Percentiles rank a stretch among this genome's conserved stretches.
Evolutionary conservation across 805 yeast species (phyloP).

Genomic region (Metschnikowia bowlesiae): DNA sequence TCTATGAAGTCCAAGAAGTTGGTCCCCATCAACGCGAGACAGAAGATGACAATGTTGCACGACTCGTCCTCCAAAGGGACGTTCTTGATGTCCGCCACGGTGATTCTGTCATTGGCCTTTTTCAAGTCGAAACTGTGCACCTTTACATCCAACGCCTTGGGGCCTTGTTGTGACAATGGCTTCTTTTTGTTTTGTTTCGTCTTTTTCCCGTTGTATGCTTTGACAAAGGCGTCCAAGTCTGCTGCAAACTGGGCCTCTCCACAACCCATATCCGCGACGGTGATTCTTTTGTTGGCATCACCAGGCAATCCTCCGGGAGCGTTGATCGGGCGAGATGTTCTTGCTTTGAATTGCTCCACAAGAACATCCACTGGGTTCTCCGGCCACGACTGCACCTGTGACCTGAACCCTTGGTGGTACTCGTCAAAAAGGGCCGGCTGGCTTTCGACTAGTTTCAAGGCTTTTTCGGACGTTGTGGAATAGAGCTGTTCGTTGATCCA

Average conservation of each 20-base stretch:
- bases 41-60: constrained; percentile 85
- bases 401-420: constrained; percentile 91
- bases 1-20: constrained; percentile 86
- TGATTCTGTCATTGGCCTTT: constrained; percentile 80
- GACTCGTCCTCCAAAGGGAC: constrained; percentile 81
- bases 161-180: constrained; percentile 26
- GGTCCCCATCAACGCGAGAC: constrained; percentile 96
- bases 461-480: constrained; percentile 75
- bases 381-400: constrained; percentile 97
- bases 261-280: constrained; percentile 98
- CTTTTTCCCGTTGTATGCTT: constrained; percentile 21
- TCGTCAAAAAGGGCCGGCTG: constrained; percentile 91
- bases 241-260: constrained; percentile 90
- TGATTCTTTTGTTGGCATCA: constrained; percentile 54
- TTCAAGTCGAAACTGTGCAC: constrained; percentile 91
- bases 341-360: constrained; percentile 60
- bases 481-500: constrained; percentile 98
- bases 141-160: constrained; percentile 43
- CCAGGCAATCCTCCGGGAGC: constrained; percentile 98
- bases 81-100: constrained; percentile 93
- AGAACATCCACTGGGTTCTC: constrained; percentile 96
- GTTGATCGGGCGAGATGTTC: constrained; percentile 65
- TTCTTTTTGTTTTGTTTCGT: constrained; percentile 21
- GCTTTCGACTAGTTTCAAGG: constrained; percentile 63
- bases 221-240: constrained; percentile 53